Evolutionary conservation across 2,329 filamentous ascomycete genomes (phyloP), one percentile per base, ranked within the genome.

Genomic region (Claviceps fusiformis): DNA sequence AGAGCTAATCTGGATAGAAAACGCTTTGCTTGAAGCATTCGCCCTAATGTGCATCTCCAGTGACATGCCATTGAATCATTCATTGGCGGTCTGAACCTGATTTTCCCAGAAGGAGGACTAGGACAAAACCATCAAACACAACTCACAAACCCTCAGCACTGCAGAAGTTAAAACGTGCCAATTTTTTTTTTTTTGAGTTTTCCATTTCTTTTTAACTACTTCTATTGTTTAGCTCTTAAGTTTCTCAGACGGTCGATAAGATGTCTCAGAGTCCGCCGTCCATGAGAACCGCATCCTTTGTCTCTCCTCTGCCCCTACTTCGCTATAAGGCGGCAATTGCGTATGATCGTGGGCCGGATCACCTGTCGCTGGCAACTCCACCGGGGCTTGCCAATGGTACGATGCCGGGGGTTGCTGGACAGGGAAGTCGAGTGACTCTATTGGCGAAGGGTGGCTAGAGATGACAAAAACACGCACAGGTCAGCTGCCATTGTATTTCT

Each of bases 261-360:
- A 57, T 9, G 61, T 56, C 59, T 69, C 67, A 8, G 63, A 60
- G 7, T 43, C 52, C 13, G 62, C 62, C 9, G 59, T 56, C 66
- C 67, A 73, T 10, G 67, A 71, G 44, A 68, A 54, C 51, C 58
- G 59, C 56, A 59, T 43, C 31, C 45, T 51, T 41, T 41, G 48
- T 13, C 24, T 31, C 19, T 27, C 19, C 3, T 8, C 37, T 7
- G 27, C 58, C 50, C 41, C 50, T 29, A 13, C 58, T 58, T 44
- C 59, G 60, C 48, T 71, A 71, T 33, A 56, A 3, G 39, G 58
- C 1, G 71, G 71, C n/a, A 69, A 60, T 15, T 67, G 66, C 24
- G 68, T 69, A 46, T 65, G 63, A 1, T 62, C 5, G 10, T 44
- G 6, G 5, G 29, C 65, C 1, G 64, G 66, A 5, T 66, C 63